Conservation (phyloP, 352 stramenopile species). For the Phytophthora litchii region DNA sequence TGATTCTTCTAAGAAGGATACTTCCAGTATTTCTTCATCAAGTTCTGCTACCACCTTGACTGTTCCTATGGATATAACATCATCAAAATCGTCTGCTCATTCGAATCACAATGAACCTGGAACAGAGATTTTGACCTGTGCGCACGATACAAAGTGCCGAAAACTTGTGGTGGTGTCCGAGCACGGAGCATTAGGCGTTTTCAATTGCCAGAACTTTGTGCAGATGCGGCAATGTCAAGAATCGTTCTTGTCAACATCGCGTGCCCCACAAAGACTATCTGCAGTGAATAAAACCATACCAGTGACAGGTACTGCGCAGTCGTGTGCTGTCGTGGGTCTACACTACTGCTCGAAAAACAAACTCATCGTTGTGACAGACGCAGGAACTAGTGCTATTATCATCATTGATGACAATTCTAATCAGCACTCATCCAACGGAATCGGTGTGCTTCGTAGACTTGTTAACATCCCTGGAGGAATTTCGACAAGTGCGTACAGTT, state of each 20-base stretch:
- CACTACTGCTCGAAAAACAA: slow-evolving; percentile 85
- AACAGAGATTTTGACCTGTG: slow-evolving; percentile 54
- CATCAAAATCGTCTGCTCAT: slow-evolving; percentile 8
- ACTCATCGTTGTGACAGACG: slow-evolving; percentile 59
- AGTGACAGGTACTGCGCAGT: slow-evolving; percentile 19
- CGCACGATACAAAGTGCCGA: slow-evolving; percentile 59
- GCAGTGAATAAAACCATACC: slow-evolving; percentile 5
- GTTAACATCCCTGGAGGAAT: slow-evolving; percentile 64
- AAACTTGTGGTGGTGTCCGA: slow-evolving; percentile 71
- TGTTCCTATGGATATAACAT: neutral
- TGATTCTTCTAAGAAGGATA: slow-evolving; percentile 1
- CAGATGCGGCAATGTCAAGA: slow-evolving; percentile 71
- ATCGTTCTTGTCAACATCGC: slow-evolving; percentile 35
- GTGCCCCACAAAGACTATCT: neutral
- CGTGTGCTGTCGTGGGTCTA: slow-evolving; percentile 58
- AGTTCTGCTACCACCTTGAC: neutral
- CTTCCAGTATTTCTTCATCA: neutral
- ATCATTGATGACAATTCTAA: slow-evolving; percentile 74
- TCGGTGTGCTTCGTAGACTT: slow-evolving; percentile 57
- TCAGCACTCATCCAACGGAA: slow-evolving; percentile 52
- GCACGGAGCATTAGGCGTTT: slow-evolving; percentile 61
- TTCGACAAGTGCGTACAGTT: slow-evolving; percentile 64
- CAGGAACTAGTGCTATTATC: slow-evolving; percentile 51
- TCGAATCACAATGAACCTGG: slow-evolving; percentile 29
- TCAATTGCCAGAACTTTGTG: slow-evolving; percentile 80